These are phyloP conservation scores for Melanopsichium pennsylvanicum DNA, from an alignment of 1,284 basidiomycete genomes.

Conservation along the genomic window DNA sequence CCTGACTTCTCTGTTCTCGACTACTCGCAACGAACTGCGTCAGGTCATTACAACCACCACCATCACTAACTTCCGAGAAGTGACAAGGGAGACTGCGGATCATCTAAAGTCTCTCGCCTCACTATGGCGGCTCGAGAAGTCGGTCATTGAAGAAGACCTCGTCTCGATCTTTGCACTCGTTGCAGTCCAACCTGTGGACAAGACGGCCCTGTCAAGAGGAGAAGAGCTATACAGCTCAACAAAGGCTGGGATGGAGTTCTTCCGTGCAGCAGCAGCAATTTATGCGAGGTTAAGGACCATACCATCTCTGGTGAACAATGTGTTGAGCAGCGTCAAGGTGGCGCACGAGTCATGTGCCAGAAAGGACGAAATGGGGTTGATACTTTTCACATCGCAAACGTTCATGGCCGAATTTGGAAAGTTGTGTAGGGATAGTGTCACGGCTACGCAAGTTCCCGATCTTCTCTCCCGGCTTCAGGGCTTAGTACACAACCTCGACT, in stretches of 20 bases:
- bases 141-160: conserved; percentile 25
- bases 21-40: conserved; percentile 6
- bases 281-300: conserved; percentile 28
- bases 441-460: conserved; percentile 32
- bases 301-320: conserved; percentile 18
- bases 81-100: conserved; percentile 6
- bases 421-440: conserved; percentile 32
- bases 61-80: too few species aligned
- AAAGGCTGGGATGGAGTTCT: conserved; percentile 25
- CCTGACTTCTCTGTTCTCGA: conserved; percentile 20
- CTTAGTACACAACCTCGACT: conserved; percentile 3
- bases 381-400: conserved; percentile 30
- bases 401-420: conserved; percentile 29
- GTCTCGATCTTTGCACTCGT: conserved; percentile 20
- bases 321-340: conserved; percentile 12
- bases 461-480: conserved; percentile 12
- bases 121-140: conserved; percentile 43
- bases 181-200: conserved; percentile 15
- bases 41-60: background rate
- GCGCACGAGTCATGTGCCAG: conserved; percentile 1
- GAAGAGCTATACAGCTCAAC: conserved; percentile 16
- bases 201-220: conserved; percentile 7
- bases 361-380: background rate
- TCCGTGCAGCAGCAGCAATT: conserved; percentile 18
- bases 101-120: conserved; percentile 24